Base-by-base conservation (phyloP, 164 flowering plant species). In the Nymphaea thermarum region DNA sequence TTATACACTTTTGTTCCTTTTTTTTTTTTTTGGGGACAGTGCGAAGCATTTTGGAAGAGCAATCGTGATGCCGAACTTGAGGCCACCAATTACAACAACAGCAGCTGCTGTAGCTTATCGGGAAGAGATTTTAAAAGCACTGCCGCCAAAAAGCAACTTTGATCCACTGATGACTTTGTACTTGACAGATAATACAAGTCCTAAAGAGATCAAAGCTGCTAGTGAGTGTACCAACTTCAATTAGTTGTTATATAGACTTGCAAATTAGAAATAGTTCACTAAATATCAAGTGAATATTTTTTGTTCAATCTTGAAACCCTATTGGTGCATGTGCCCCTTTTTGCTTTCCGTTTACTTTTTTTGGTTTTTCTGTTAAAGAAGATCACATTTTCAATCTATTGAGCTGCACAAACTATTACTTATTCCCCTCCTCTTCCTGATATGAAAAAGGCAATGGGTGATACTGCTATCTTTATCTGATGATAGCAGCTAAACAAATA, bases 131-230 rank as follows among this genome's bases (percentile, higher is more conserved):
- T 71, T 89, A 81, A 87, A 89, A 74, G 93, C 86, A 59, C 67
- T 95, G 63, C 97, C 98, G 6, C 42, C 73, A 4, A 68, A 76
- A 65, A 77, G 84, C 70, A 73, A 77, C 72, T 95, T 95, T 75
- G 73, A 73, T 71, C 99, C 99, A 55, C 86, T 95, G 6, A 92
- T 95, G 99, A 90, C 99, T 36, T 91, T 95, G 68, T 95, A 95
- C 76, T 78, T 95, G 83, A 95, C 98, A 36, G 98, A 95, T 78
- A 82, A 71, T 5, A 95, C 89, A 4, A 85, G 83, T 70, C 94
- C 94, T 44, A 75, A 84, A 18, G 98, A 95, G 82, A 92, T 95
- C 80, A 95, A 84, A 80, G 82, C 81, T 73, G 99, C 98, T 17
- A 83, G 98, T 95, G 75, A 87, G 97, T 85, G 43, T 64, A 68